phyloP scores from a whole-genome alignment of 768 basidiomycete genomes.

The Lepiota brunneoincarnata region DNA sequence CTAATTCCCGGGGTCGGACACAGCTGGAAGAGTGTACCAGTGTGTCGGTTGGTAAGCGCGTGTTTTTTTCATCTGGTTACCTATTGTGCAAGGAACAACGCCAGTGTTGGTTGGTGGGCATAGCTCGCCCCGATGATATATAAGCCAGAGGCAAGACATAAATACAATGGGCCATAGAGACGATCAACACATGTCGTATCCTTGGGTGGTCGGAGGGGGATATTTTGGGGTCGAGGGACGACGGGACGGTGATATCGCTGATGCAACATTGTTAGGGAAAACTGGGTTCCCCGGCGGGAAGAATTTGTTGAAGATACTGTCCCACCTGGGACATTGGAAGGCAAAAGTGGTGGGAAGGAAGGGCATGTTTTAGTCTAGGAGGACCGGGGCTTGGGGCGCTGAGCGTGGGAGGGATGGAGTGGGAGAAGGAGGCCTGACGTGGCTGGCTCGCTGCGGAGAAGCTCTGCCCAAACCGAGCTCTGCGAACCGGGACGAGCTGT shows the following conservation, averaged over 20 bases:
- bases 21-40: no score
- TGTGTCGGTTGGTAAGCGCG: no score
- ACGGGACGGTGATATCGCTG: slow-evolving; percentile 11
- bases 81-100: no score
- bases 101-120: no score
- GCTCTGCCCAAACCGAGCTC: no score
- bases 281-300: no score
- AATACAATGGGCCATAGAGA: slow-evolving; percentile 1
- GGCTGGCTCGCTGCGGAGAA: slow-evolving; percentile 9
- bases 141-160: not conserved
- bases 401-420: slow-evolving; percentile 10
- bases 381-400: slow-evolving; percentile 13
- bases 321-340: no score
- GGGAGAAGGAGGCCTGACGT: slow-evolving; percentile 5
- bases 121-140: no score
- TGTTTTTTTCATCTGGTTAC: no score
- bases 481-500: slow-evolving; percentile 10
- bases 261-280: not conserved
- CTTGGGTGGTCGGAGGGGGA: not conserved
- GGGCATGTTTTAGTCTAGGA: slow-evolving; percentile 1
- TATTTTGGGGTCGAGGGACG: not conserved
- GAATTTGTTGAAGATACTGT: no score
- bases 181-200: slow-evolving; percentile 1
- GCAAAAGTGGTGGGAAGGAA: not conserved
- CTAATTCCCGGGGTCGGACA: no score